A percentile compares a stretch with the other conserved stretches of the same genome.
Conservation (phyloP, 2,329 filamentous ascomycete genomes). For the Diaporthe batatas region DNA sequence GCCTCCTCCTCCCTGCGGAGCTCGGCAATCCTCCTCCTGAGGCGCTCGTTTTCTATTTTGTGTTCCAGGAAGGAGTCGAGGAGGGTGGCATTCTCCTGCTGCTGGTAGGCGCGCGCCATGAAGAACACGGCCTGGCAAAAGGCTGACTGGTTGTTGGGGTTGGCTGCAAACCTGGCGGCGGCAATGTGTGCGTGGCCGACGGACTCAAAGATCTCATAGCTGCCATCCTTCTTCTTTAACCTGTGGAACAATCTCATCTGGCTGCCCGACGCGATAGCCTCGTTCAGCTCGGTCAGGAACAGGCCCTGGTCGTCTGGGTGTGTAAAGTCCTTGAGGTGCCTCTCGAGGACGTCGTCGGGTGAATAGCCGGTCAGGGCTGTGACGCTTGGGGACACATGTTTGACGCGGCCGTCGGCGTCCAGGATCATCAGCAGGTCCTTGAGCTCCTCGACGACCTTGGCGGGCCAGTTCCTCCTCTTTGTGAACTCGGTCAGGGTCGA, state of each 20-base stretch:
- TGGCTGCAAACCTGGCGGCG: constrained; percentile 73
- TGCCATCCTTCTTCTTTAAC: constrained; percentile 79
- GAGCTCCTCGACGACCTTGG: constrained; percentile 89
- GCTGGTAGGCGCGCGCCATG: constrained; percentile 90
- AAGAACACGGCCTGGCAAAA: constrained; percentile 94
- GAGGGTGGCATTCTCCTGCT: constrained; percentile 85
- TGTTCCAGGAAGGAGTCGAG: constrained; percentile 96
- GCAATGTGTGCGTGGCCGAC: constrained; percentile 92
- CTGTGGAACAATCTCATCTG: constrained; percentile 88
- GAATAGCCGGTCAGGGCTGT: constrained; percentile 81
- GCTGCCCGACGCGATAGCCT: constrained; percentile 86
- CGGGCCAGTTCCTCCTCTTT: constrained; percentile 82
- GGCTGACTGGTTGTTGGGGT: constrained; percentile 73
- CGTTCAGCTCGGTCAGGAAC: constrained; percentile 89
- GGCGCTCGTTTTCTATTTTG: constrained; percentile 93
- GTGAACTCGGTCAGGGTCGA: constrained; percentile 70
- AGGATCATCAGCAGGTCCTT: constrained; percentile 91
- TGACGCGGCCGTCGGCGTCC: constrained; percentile 84
- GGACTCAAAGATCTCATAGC: constrained; percentile 87
- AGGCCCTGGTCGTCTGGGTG: constrained; percentile 88
- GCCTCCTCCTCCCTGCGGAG: constrained; percentile 88
- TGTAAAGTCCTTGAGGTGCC: constrained; percentile 83
- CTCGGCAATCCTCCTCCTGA: constrained; percentile 87
- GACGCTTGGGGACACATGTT: constrained; percentile 87
- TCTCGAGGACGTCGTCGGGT: constrained; percentile 77